Conservation (phyloP, 179 eudicot genomes). For the Amaranthus tricolor region DNA sequence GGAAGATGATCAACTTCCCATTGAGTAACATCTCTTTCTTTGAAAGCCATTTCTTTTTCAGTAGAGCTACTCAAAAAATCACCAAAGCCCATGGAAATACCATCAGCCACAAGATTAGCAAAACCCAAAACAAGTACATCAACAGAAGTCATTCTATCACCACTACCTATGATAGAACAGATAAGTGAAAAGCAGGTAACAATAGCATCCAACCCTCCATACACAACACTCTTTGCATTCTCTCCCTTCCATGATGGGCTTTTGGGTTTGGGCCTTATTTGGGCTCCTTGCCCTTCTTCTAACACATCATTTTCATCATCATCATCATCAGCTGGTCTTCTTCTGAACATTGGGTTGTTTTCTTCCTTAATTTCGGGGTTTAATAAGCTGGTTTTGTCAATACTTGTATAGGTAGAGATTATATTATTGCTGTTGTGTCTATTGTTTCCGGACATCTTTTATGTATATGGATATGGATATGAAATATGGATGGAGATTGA, state of each 20-base stretch:
- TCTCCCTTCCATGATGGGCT: constrained; percentile 55
- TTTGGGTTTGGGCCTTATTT: constrained; percentile 37
- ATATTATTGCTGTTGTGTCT: constrained; percentile 3
- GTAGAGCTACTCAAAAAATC: constrained; percentile 62
- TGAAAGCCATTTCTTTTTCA: constrained; percentile 48
- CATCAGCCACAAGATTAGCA: constrained; percentile 65
- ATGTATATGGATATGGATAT: not conserved
- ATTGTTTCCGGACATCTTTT: constrained; percentile 22
- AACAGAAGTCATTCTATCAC: constrained; percentile 51
- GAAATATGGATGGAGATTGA: not conserved
- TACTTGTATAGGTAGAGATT: not conserved
- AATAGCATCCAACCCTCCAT: constrained; percentile 65
- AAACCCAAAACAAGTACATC: constrained; percentile 65
- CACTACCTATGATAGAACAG: constrained; percentile 52
- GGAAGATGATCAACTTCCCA: constrained; percentile 54
- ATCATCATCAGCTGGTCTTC: constrained; percentile 20
- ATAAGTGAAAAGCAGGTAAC: constrained; percentile 60
- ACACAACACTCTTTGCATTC: constrained; percentile 60
- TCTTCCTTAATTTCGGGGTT: constrained; percentile 34
- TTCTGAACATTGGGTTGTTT: constrained; percentile 19
- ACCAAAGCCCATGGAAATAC: constrained; percentile 75
- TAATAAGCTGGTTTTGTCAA: constrained; percentile 26
- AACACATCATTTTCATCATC: not conserved
- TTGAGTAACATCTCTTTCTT: constrained; percentile 43
- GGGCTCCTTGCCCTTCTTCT: not conserved